Base-by-base conservation (phyloP, 225 moss, liverwort and hornwort genomes). In the Anthoceros angustus region DNA sequence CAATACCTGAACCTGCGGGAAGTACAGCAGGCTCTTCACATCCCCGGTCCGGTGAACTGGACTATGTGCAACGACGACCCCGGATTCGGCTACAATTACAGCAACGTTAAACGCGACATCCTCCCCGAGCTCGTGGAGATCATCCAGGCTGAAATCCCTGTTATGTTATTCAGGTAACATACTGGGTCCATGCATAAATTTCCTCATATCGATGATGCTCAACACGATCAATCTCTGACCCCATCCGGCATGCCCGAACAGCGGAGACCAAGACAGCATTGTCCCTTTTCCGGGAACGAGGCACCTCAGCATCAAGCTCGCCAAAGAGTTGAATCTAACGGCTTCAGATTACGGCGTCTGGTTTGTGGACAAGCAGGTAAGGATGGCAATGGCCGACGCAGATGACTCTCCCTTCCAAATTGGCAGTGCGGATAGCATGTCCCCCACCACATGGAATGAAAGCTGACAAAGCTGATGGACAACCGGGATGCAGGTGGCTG, bases 241-340 rank as follows among this genome's bases (percentile, higher is more conserved):
- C 21, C 4, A 14, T 10, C n/a, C 8, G 12, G 2, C 25, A 50
- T 9, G 9, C 16, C 21, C 38, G 25, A 62, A 43, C 77, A 80
- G 80, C 61, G 80, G 80, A 63, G 80, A 80, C 68, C 72, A 64
- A 6, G 80, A 80, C 60, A 77, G 77, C 64, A 77, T 80, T 14
- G 70, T 80, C 55, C 80, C 80, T 25, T 77, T 80, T 11, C 74
- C 77, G 15, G 80, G 80, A 46, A 80, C 77, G 20, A 55, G 77
- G 41, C 69, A 68, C 24, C 77, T 77, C 46, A 41, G 72, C 45
- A 72, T 77, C 40, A 69, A 66, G 2, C 72, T 80, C 62, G 43
- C 72, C 38, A 41, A 65, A 14, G 21, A 49, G 6, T 43, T 80
- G 40, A 55, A 70, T 25, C 62, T 80, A 71, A 46, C 71, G 40